Percentiles rank a stretch among this genome's conserved stretches.
Evolutionary conservation across 176 grass and related monocot species (phyloP).

Genomic region (Aegilops longissima): DNA sequence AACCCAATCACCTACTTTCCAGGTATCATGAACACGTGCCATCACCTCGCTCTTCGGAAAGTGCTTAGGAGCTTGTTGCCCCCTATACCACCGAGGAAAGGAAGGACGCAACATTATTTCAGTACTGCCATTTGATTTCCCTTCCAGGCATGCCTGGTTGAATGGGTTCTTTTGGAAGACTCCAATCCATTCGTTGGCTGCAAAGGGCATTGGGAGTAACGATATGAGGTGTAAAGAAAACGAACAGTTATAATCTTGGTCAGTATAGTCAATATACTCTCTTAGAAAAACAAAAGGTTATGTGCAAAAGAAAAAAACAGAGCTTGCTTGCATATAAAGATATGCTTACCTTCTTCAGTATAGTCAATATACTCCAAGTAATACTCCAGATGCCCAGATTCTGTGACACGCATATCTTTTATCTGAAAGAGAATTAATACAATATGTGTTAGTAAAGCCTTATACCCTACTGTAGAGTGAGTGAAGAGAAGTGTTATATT

Average conservation of each 20-base stretch:
- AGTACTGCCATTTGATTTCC: conserved; percentile 10
- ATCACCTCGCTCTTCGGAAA: conserved; percentile 26
- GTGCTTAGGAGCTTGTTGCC: conserved; percentile 31
- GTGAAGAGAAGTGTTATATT: background rate
- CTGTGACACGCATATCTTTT: conserved; percentile 18
- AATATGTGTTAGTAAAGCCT: background rate
- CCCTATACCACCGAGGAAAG: conserved; percentile 53
- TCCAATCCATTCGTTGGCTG: conserved; percentile 49
- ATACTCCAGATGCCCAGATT: conserved; percentile 31
- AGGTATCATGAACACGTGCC: conserved; percentile 35
- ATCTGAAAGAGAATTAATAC: conserved; percentile 39
- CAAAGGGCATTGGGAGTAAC: background rate
- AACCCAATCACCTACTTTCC: conserved; percentile 64
- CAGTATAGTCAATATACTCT: background rate
- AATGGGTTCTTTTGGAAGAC: conserved; percentile 36
- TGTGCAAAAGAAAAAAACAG: conserved; percentile 8
- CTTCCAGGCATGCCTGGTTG: background rate
- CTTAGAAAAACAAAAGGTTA: background rate
- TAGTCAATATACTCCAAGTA: conserved; percentile 61
- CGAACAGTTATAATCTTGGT: background rate
- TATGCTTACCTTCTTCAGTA: conserved; percentile 51
- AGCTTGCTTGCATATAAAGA: background rate
- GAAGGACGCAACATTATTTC: conserved; percentile 62
- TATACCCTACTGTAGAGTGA: background rate
- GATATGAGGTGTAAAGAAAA: conserved; percentile 15